These are phyloP conservation scores for Thalassiosira exigua DNA, from an alignment of 352 stramenopile genomes.

Conservation along the genomic window DNA sequence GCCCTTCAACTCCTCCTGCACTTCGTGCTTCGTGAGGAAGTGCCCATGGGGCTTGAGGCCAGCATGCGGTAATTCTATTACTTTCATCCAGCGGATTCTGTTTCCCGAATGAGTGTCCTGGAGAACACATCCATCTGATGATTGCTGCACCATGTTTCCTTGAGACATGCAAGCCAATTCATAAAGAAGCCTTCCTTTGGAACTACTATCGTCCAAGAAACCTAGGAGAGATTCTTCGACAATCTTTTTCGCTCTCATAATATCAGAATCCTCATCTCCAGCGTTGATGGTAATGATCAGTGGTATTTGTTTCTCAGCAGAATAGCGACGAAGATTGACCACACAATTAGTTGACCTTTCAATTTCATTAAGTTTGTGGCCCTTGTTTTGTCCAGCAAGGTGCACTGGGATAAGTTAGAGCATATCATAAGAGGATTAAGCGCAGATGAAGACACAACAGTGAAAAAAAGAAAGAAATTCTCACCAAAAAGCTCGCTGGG, in stretches of 20 bases:
- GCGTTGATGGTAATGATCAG: not conserved
- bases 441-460: not conserved
- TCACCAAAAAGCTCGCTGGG: not conserved
- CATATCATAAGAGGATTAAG: not conserved
- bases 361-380: not conserved
- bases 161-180: not conserved
- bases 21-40: not conserved
- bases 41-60: conserved; percentile 2
- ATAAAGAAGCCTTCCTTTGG: not conserved
- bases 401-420: not conserved
- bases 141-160: not conserved
- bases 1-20: conserved; percentile 12
- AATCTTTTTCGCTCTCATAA: not conserved
- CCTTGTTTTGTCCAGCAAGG: not conserved
- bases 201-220: not conserved
- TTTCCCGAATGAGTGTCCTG: not conserved
- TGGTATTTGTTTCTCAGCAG: not conserved
- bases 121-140: not conserved
- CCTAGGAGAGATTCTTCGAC: not conserved
- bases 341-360: not conserved
- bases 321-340: not conserved
- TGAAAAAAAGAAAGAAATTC: not conserved
- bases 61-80: conserved; percentile 27
- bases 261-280: not conserved
- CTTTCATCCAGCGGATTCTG: conserved; percentile 21